Conservation (phyloP, 2,329 filamentous ascomycete genomes). For the Xylaria arbuscula region DNA sequence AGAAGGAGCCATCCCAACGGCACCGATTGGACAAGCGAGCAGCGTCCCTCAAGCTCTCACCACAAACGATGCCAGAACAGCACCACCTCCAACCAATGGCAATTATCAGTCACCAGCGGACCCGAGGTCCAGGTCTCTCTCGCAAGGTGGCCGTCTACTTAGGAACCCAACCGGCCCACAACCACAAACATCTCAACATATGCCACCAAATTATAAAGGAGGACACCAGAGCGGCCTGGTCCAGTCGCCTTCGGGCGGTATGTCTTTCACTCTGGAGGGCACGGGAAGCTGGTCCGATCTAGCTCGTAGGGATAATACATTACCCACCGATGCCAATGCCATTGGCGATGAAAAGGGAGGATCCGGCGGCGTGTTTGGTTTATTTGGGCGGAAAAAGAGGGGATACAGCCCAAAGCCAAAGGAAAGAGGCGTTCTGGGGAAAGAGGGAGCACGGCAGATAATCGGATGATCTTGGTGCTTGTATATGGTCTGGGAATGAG, state of each 20-base stretch:
- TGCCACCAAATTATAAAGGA: conserved; percentile 62
- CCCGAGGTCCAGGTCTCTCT: conserved; percentile 29
- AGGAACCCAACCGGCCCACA: conserved; percentile 29
- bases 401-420: conserved; percentile 94
- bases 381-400: conserved; percentile 89
- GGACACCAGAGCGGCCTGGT: conserved; percentile 68
- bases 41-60: conserved; percentile 60
- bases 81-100: conserved; percentile 49
- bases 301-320: conserved; percentile 82
- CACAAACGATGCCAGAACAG: conserved; percentile 61
- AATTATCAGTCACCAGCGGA: conserved; percentile 37
- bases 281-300: conserved; percentile 91
- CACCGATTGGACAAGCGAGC: conserved; percentile 40
- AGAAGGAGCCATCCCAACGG: conserved; percentile 40
- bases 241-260: conserved; percentile 81
- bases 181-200: conserved; percentile 41
- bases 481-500: conserved; percentile 17
- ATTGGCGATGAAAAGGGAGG: conserved; percentile 65
- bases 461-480: conserved; percentile 65
- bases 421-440: conserved; percentile 91
- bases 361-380: conserved; percentile 85
- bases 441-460: conserved; percentile 89
- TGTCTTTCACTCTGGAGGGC: conserved; percentile 91
- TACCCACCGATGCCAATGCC: conserved; percentile 73
- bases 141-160: conserved; percentile 28